Base-by-base conservation (phyloP, 1,284 basidiomycete species). In the Sporisorium exsertum region DNA sequence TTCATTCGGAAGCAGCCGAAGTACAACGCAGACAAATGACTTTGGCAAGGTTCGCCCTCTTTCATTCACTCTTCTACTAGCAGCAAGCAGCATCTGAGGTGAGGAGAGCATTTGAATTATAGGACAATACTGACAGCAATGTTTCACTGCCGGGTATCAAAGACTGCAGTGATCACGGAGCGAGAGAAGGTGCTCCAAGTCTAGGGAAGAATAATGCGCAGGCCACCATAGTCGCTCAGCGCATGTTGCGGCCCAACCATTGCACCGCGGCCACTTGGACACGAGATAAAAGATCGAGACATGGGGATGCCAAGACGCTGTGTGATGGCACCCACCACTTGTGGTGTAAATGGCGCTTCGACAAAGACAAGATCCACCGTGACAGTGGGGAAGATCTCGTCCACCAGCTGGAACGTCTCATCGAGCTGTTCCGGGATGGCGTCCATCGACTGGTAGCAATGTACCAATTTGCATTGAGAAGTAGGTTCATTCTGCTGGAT, bases 401-500 rank as follows among this genome's bases (percentile, higher is more conserved):
- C 79, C 15, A 79, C 76, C 35, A 81, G 56, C 56, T 81, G 80
- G 53, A 74, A 74, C 24, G 85, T 86, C 16, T 83, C 82, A 58
- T 85, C 83, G 29, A 86, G 67, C 59, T 86, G 85, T 12, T 82
- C 77, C 0, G 85, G 84, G 43, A 86, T 80, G 1, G 87, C 88
- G 2, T 86, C 84, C 70, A 89, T 88, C 46, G 86, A 86, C 47
- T 89, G 87, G 64, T 88, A 87, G 77, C 91, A 91, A 79, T 92
- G 91, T 1, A 91, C 88, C 33, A 92, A 88, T 84, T 91, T 91
- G 69, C 92, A 79, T 73, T 88, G 88, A 0, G 90, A 88, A 0
- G 91, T 91, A 63, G 90, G 89, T 83, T 92, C 91, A 77, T 91
- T 92, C 66, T 64, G 43, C 49, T 87, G 84, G 10, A 92, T 90